Evolutionary conservation across 202 grass and related monocot species (phyloP).

Genomic region (Brachypodium distachyon): DNA sequence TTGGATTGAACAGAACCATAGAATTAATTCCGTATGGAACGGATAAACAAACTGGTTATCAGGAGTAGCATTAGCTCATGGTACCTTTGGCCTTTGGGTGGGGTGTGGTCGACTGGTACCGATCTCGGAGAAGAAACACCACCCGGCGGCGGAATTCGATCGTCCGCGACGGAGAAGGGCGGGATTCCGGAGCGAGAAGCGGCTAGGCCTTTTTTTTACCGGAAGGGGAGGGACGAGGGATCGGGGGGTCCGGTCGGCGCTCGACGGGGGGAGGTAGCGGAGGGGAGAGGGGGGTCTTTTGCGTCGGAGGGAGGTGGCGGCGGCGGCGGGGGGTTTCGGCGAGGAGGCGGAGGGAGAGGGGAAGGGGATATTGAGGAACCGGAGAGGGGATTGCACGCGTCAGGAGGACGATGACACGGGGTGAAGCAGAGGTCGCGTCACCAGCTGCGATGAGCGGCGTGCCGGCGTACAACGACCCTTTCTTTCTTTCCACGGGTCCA

Average conservation of each 20-base stretch:
- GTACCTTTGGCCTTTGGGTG: background rate
- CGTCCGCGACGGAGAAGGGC: background rate
- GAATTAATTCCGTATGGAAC: background rate
- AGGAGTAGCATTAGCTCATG: background rate
- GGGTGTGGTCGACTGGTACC: background rate
- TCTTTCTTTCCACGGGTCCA: no score
- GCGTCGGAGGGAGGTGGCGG: background rate
- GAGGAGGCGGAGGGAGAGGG: background rate
- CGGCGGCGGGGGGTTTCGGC: background rate
- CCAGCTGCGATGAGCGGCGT: background rate
- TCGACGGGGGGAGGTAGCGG: no score
- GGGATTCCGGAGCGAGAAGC: no score
- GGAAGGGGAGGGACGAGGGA: no score
- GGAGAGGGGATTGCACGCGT: constrained; percentile 4
- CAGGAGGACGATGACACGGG: no score
- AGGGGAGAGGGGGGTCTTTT: background rate
- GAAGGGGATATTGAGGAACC: no score
- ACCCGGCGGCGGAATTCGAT: background rate
- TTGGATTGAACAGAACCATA: background rate
- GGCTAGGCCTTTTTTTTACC: background rate
- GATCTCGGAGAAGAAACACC: background rate
- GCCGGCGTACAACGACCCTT: no score
- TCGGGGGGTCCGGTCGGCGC: no score
- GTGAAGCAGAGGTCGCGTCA: background rate
- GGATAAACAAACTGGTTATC: background rate